These are phyloP conservation scores for Leptographium flavum DNA, from an alignment of 2,329 filamentous ascomycete species.

Conservation along the genomic window DNA sequence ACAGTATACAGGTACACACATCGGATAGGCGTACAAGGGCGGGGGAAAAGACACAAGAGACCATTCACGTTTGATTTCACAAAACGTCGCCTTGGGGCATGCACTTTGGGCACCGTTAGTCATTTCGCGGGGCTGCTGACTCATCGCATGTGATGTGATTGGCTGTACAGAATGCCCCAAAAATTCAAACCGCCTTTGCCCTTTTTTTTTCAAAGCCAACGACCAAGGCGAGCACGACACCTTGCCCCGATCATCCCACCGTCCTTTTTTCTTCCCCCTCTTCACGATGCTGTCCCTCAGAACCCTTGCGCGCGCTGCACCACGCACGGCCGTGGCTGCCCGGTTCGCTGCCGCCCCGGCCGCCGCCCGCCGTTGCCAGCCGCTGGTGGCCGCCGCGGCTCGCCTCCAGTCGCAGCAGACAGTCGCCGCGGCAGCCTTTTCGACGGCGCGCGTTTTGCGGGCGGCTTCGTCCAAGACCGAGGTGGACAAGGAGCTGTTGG, in stretches of 20 bases:
- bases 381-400: not conserved
- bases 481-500: slow-evolving; percentile 65
- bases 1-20: no score
- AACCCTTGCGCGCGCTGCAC: slow-evolving; percentile 49
- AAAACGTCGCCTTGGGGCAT: not conserved
- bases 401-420: not conserved
- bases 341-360: slow-evolving; percentile 35
- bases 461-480: slow-evolving; percentile 24
- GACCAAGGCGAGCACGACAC: not conserved
- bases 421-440: slow-evolving; percentile 30
- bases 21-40: no score
- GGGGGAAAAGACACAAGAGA: no score
- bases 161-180: no score
- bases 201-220: slow-evolving; percentile 4
- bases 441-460: slow-evolving; percentile 29
- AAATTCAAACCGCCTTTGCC: not conserved
- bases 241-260: not conserved
- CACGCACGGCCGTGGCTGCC: slow-evolving; percentile 44
- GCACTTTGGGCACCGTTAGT: not conserved
- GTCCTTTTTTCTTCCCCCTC: not conserved
- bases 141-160: no score
- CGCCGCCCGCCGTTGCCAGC: slow-evolving; percentile 17
- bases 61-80: no score
- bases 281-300: slow-evolving; percentile 55
- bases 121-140: not conserved